Base-by-base conservation (phyloP, 129 eudicot genomes). In the Sambucus nigra region DNA sequence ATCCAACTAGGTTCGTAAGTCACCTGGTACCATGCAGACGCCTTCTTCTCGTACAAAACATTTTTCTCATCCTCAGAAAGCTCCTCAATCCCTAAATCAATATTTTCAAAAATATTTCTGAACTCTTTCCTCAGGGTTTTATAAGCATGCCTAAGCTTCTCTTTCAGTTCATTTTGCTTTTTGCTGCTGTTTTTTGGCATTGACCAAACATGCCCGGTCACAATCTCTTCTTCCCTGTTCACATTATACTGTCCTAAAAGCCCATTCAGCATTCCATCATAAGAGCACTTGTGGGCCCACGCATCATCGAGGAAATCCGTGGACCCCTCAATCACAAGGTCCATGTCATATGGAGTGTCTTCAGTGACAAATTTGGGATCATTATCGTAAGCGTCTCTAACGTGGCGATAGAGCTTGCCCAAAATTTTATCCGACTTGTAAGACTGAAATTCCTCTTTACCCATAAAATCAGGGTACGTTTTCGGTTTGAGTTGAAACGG, bases 21-120 rank as follows among this genome's bases (percentile, higher is more conserved):
- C 10, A 84, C 88, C 49, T 66, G 82, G 62, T 84, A 84, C 88
- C 85, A 84, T 23, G 94, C 88, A 0, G 88, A 84, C n/a, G 89
- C 94, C 75, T 77, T 84, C 31, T 42, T 51, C 45, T 84, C 94
- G 17, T 73, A 80, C 26, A 65, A 15, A 13, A 18, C 20, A n/a
- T 71, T 76, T 51, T 64, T 77, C 61, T 80, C 86, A 14, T 76
- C 82, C 17, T 71, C 82, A 0, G 72, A 35, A 9, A 76, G 69
- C 31, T 65, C 25, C 51, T 71, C 75, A 59, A 64, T 61, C 26
- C 65, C 72, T 0, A 82, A 42, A 26, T 55, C 86, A 46, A 76
- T 12, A 10, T 50, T 25, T 45, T 84, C 94, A 56, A 84, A 84
- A 18, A 71, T 70, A 53, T 69, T 73, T 61, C 94, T 66, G 46